These are phyloP conservation scores for Heimioporus punctisporus DNA, from an alignment of 1,284 basidiomycete species.

Conservation along the genomic window DNA sequence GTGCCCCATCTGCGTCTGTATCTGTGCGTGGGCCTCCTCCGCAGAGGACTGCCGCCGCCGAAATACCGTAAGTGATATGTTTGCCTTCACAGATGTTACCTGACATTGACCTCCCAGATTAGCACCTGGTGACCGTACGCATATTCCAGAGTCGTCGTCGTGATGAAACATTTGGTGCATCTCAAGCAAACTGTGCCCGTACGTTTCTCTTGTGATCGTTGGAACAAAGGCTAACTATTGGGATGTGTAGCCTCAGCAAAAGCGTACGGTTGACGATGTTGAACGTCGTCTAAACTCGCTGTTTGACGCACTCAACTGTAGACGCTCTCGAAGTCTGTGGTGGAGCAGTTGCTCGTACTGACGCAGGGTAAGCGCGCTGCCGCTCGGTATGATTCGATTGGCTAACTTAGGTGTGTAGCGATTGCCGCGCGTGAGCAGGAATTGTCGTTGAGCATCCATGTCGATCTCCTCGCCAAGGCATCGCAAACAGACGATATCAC, in stretches of 20 bases:
- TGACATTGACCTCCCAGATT: no score
- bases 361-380: slow-evolving; percentile 59
- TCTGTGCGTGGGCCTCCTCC: no score
- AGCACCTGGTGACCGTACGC: no score
- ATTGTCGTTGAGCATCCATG: slow-evolving; percentile 74
- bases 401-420: slow-evolving; percentile 44
- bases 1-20: no score
- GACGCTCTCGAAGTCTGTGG: slow-evolving; percentile 72
- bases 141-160: no score
- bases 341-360: slow-evolving; percentile 70
- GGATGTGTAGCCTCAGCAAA: slow-evolving; percentile 69
- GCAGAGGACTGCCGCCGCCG: slow-evolving; percentile 53
- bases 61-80: slow-evolving; percentile 85
- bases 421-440: slow-evolving; percentile 76
- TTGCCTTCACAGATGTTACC: no score
- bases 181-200: slow-evolving; percentile 77
- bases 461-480: slow-evolving; percentile 76
- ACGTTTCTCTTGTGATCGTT: neutral
- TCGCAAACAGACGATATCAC: slow-evolving; percentile 83
- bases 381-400: no score
- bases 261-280: slow-evolving; percentile 86
- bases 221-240: neutral
- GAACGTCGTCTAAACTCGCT: slow-evolving; percentile 93
- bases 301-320: slow-evolving; percentile 93
- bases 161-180: slow-evolving; percentile 61